Evolutionary conservation across 2,329 filamentous ascomycete species (phyloP), one percentile per base, ranked within the genome.

Genomic region (Geosmithia flava): DNA sequence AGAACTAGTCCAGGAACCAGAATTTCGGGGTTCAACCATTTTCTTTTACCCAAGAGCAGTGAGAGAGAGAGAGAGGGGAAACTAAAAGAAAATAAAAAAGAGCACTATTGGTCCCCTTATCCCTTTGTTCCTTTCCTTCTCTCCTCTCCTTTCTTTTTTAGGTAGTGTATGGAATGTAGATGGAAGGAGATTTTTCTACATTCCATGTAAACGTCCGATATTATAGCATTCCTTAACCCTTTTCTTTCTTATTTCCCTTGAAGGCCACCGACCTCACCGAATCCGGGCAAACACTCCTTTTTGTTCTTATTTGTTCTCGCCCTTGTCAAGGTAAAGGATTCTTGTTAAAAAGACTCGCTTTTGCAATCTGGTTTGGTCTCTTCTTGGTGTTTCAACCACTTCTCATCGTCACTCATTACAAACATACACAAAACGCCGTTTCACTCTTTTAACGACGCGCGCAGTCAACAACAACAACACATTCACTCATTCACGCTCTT

Each of bases 51-150:
- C 33, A 40, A 17, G 37, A 40, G 15, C 13, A 13, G 11, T 16
- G 37, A 40, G 2, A 19, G 41, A 20, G 19, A 20, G n/a, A 20
- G 10, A n/a, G n/a, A 42, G 41, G 17, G 23, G 23, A 27, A 27
- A 27, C n/a, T n/a, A 27, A 27, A 27, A 27, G 23, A 8, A 27
- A 27, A 27, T 4, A 27, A 8, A 27, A 27, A 27, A n/a, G n/a
- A n/a, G n/a, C n/a, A n/a, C 23, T 27, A 27, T 27, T 27, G 23
- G 4, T 27, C 23, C 23, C 23, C 33, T 37, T 37, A 3, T 58
- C 55, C 53, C 42, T 44, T 48, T 52, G 29, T 48, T 47, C 48
- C 41, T 48, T 49, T 42, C 50, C 44, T 41, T 44, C 45, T 44
- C 40, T 45, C 45, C 33, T 11, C 33, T 37, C 33, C 33, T n/a